Evolutionary conservation across 2,329 filamentous ascomycete genomes (phyloP), one percentile per base, ranked within the genome.

Genomic region (Fusarium setosum): DNA sequence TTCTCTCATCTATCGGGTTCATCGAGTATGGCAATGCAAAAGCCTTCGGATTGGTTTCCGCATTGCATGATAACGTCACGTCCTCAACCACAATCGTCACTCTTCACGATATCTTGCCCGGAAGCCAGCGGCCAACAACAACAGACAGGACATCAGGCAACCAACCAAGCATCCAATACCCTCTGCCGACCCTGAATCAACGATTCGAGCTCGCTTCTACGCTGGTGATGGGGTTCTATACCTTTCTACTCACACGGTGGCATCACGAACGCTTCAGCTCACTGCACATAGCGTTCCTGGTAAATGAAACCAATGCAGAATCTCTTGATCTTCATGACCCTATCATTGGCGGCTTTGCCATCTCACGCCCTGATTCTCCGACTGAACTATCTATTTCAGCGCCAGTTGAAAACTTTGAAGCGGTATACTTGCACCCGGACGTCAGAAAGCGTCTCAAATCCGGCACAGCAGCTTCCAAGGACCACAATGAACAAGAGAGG

Each of bases 231-330:
- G 56, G 51, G 0, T 49, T 59, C 3, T 49, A 59, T 4, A 57
- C 52, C 0, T 59, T 59, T 12, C 26, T 59, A 0, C 11, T 59
- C 1, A 57, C 56, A 0, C 20, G 34, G 1, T 59, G 52, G 51
- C 52, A 59, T 32, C 56, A 57, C 1, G 56, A 59, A 12, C 41
- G 41, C 2, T 35, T 59, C 12, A 57, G 44, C 18, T 59, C 52
- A 11, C 20, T 59, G 4, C 51, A 59, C 0, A 35, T 59, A 0
- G 34, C 56, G 1, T 49, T 57, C 17, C 26, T 59, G 0, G 3
- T 35, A 2, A 9, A 59, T 2, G 32, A 48, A 20, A 5, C 5
- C n/a, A n/a, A n/a, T n/a, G n/a, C n/a, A n/a, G n/a, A n/a, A n/a
- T n/a, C 23, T 20, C 34, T 21, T 3, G 52, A 57, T 4, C 41